A percentile compares a stretch with the other conserved stretches of the same genome.
phyloP scores from a whole-genome alignment of 306 rosid genomes.

The Coriaria nepalensis region DNA sequence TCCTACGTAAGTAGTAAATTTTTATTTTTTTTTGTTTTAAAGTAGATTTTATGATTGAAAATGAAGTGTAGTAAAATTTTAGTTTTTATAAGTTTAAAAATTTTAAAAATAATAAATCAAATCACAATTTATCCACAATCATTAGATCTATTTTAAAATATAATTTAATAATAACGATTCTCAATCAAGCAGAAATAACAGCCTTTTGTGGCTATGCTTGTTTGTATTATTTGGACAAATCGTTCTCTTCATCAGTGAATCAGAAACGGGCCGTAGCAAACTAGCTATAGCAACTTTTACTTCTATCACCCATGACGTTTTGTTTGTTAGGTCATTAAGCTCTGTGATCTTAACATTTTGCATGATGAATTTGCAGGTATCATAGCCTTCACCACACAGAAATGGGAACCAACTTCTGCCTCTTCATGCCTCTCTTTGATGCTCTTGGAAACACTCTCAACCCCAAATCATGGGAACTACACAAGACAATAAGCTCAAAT shows the following conservation, averaged over 20 bases:
- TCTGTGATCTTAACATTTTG: too few relatives aligned
- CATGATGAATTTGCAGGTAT: slow-evolving; percentile 39
- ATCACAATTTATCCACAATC: too few relatives aligned
- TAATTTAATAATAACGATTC: too few relatives aligned
- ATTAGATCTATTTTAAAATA: too few relatives aligned
- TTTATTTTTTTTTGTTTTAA: not conserved
- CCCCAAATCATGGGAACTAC: slow-evolving; percentile 59
- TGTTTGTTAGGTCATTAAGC: too few relatives aligned
- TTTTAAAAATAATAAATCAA: too few relatives aligned
- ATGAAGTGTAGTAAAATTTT: too few relatives aligned
- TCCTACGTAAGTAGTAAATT: slow-evolving; percentile 57
- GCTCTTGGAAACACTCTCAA: slow-evolving; percentile 57
- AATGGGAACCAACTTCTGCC: slow-evolving; percentile 75
- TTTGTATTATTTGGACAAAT: not conserved
- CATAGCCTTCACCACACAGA: slow-evolving; percentile 68
- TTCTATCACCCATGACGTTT: too few relatives aligned
- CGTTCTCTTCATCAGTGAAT: slow-evolving; percentile 2
- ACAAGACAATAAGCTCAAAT: slow-evolving; percentile 35
- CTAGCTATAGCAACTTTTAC: too few relatives aligned
- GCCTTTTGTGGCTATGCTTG: not conserved
- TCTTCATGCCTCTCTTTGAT: slow-evolving; percentile 94
- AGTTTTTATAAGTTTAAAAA: too few relatives aligned
- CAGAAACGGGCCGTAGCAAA: too few relatives aligned
- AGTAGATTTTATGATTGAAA: too few relatives aligned
- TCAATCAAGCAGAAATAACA: not conserved